phyloP scores from a whole-genome alignment of 2,329 filamentous ascomycete genomes.

The Chalara sp. region DNA sequence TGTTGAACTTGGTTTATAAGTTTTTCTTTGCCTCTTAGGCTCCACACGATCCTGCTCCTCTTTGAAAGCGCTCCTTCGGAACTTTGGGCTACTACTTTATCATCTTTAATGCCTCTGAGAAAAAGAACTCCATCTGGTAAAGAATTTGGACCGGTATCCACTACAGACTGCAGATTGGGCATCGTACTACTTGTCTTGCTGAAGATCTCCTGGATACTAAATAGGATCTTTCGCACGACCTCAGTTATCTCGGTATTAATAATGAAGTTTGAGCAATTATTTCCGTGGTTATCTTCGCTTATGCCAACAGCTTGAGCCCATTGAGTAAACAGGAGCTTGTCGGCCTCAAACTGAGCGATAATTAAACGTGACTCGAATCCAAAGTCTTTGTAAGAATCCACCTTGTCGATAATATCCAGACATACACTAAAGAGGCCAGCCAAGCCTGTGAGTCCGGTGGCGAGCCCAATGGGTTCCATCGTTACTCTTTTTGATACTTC shows the following conservation, averaged over 20 bases:
- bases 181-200: neutral
- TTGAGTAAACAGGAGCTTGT: neutral
- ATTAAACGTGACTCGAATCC: neutral
- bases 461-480: neutral
- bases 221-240: neutral
- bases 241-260: neutral
- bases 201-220: constrained; percentile 2
- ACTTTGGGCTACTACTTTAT: neutral
- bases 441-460: neutral
- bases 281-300: neutral
- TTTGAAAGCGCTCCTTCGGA: neutral
- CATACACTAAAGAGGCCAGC: constrained; percentile 1
- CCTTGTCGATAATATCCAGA: constrained; percentile 2
- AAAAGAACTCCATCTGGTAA: no score
- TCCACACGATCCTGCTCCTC: neutral
- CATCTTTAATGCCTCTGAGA: no score
- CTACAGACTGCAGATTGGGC: neutral
- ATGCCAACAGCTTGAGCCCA: neutral
- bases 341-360: constrained; percentile 2
- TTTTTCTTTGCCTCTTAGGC: neutral
- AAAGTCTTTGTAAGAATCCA: constrained; percentile 1
- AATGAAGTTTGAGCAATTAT: neutral
- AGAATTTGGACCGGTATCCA: no score
- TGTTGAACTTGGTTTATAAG: neutral
- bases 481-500: no score